phyloP scores from a whole-genome alignment of 495 filamentous ascomycete species.

The Aspergillus cavernicola region DNA sequence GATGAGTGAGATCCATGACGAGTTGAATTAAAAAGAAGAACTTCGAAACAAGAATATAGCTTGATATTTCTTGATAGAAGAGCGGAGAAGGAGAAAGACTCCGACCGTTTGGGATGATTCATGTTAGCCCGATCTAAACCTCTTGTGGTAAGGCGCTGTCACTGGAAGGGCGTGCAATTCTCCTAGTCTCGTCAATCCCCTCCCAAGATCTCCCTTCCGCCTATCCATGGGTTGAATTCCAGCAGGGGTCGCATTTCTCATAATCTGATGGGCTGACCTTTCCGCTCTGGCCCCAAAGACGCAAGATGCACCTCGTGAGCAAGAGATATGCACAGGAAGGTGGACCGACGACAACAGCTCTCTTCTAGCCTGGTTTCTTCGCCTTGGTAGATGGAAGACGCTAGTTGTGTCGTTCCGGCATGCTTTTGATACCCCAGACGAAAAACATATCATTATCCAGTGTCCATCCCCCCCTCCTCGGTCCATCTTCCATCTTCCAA shows the following conservation, averaged over 20 bases:
- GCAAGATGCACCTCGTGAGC: background rate
- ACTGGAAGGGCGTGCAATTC: conserved; percentile 38
- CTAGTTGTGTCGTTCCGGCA: background rate
- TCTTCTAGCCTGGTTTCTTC: background rate
- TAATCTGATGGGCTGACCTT: conserved; percentile 5
- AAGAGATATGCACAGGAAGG: background rate
- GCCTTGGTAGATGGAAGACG: background rate
- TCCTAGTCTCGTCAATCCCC: background rate
- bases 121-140: conserved; percentile 12
- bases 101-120: conserved; percentile 19
- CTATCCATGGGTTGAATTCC: conserved; percentile 3
- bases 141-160: conserved; percentile 32
- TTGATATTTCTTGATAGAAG: too few relatives aligned
- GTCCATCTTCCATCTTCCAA: conserved; percentile 17
- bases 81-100: conserved; percentile 6
- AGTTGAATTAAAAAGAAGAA: background rate
- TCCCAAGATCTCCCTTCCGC: background rate
- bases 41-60: too few relatives aligned
- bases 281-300: background rate
- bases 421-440: conserved; percentile 34
- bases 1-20: background rate
- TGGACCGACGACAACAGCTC: too few relatives aligned
- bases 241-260: background rate
- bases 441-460: conserved; percentile 18
- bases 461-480: conserved; percentile 12